phyloP scores from a whole-genome alignment of 768 basidiomycete species.

The Tricholoma matsutake region DNA sequence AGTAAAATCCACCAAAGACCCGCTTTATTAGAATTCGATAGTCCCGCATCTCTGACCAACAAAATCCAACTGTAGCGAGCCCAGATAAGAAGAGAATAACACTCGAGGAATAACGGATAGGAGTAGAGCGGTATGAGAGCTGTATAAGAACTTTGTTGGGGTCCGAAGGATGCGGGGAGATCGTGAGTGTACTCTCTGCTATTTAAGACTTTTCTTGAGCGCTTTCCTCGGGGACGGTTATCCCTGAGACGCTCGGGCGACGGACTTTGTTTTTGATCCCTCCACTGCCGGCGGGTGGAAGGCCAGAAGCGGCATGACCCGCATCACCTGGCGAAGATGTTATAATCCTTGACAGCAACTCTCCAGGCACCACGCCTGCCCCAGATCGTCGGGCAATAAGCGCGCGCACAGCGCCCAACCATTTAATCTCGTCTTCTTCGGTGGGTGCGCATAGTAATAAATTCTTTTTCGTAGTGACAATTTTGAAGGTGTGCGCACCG shows the following conservation, averaged over 20 bases:
- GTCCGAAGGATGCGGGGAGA: neutral
- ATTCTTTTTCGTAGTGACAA: constrained; percentile 91
- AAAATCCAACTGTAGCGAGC: neutral
- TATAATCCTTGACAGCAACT: constrained; percentile 28
- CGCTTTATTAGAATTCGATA: neutral
- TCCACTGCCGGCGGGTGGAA: constrained; percentile 23
- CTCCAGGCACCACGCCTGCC: constrained; percentile 48
- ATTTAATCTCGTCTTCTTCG: constrained; percentile 98
- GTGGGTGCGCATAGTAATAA: constrained; percentile 88
- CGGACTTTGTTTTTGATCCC: constrained; percentile 47
- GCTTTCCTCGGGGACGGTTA: constrained; percentile 19
- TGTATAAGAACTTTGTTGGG: neutral
- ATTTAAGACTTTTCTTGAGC: constrained; percentile 16
- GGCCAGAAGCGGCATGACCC: constrained; percentile 7
- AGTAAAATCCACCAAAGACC: neutral
- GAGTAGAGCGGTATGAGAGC: neutral
- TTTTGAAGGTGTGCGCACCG: constrained; percentile 79
- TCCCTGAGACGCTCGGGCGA: constrained; percentile 43
- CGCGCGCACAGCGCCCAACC: constrained; percentile 93
- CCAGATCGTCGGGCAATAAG: constrained; percentile 75
- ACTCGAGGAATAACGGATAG: neutral
- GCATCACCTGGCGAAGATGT: constrained; percentile 15
- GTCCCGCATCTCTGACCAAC: neutral
- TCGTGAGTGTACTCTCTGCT: neutral
- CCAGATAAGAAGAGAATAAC: neutral